Evolutionary conservation across 192 early-diverging fungal species (phyloP).

Genomic region (Backusella mclennaniae): DNA sequence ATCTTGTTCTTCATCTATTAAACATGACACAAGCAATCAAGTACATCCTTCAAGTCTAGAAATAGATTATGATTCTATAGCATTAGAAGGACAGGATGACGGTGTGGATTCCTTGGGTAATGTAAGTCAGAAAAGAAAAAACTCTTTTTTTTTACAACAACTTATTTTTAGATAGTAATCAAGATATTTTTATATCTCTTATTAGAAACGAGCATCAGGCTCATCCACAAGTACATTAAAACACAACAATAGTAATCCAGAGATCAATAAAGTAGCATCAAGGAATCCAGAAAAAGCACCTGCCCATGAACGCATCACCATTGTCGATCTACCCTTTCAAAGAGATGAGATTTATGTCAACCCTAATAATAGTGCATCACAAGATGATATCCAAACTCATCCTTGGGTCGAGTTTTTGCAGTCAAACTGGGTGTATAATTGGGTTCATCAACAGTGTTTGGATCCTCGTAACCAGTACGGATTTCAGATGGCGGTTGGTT

Average conservation of each 20-base stretch:
- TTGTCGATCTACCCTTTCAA: constrained; percentile 12
- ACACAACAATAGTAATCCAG: neutral
- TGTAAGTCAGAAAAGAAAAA: neutral
- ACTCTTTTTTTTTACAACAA: neutral
- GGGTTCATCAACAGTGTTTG: neutral
- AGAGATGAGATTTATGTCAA: neutral
- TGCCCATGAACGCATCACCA: constrained; percentile 1
- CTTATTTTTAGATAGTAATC: neutral
- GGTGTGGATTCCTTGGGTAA: neutral
- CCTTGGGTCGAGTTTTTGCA: neutral
- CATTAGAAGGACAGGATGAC: neutral
- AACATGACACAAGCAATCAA: neutral
- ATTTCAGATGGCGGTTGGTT: constrained; percentile 9
- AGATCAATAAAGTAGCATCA: neutral
- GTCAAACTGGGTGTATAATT: neutral
- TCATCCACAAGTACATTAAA: neutral
- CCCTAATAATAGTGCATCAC: neutral
- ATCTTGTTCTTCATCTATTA: neutral
- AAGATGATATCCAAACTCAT: neutral
- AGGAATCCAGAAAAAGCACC: neutral
- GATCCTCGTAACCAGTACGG: constrained; percentile 10
- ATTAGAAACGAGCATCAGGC: neutral
- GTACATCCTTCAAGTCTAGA: neutral
- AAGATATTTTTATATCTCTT: neutral
- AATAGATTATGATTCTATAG: neutral